A percentile compares a stretch with the other conserved stretches of the same genome.
phyloP scores from a whole-genome alignment of 352 stramenopile genomes.

The Globisporangium middletonii region DNA sequence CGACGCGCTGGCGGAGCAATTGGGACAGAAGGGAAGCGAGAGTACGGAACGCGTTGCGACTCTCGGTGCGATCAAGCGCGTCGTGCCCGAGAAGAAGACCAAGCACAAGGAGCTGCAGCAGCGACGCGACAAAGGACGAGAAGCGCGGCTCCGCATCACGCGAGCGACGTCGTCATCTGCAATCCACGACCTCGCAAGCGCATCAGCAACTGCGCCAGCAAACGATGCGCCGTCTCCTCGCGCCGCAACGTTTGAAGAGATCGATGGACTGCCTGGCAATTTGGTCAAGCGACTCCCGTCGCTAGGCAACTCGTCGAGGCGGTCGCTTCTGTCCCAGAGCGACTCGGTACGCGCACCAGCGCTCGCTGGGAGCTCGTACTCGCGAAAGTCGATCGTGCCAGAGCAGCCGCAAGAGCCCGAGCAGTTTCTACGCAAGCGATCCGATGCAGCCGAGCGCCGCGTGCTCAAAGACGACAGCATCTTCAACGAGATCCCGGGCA shows the following conservation, averaged over 20 bases:
- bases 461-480: conserved; percentile 34
- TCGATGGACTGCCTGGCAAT: background rate
- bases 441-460: conserved; percentile 17
- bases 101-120: conserved; percentile 61
- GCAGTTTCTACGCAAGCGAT: conserved; percentile 48
- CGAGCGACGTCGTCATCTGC: conserved; percentile 8
- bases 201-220: background rate
- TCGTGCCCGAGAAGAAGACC: conserved; percentile 48
- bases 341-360: background rate
- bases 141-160: conserved; percentile 33
- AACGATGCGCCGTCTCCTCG: background rate
- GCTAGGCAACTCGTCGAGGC: conserved; percentile 1
- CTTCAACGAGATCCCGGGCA: conserved; percentile 36
- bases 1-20: background rate
- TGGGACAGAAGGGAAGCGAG: background rate
- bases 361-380: background rate
- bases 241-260: conserved; percentile 7
- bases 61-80: conserved; percentile 5
- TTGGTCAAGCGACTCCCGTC: conserved; percentile 6
- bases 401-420: conserved; percentile 30
- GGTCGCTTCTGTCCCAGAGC: background rate
- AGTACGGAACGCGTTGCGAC: background rate
- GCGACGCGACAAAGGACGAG: conserved; percentile 44
- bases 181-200: conserved; percentile 1
- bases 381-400: conserved; percentile 2